Evolutionary conservation across 495 filamentous ascomycete genomes (phyloP), one percentile per base, ranked within the genome.

Genomic region (Zalerion maritima): DNA sequence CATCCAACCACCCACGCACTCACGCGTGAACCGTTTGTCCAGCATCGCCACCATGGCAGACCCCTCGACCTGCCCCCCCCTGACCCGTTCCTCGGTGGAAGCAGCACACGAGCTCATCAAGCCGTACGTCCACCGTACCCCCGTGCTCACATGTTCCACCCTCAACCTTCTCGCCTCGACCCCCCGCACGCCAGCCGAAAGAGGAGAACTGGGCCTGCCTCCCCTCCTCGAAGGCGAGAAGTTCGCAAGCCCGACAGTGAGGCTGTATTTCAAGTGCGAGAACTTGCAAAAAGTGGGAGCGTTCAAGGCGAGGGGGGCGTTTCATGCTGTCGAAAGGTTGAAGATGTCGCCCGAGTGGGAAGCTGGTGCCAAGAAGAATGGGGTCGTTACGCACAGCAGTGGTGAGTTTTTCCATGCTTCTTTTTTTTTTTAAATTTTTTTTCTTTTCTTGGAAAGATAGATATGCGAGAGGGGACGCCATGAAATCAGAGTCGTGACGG

Each of bases 211-310:
- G n/a, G n/a, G n/a, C n/a, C n/a, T n/a, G n/a, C n/a, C n/a, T n/a
- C n/a, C n/a, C n/a, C 55, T 63, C 1, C 55, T 78, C 0, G 35
- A 43, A n/a, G 67, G 61, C 12, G 76, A 74, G 2, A 49, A 51
- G 37, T 76, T 62, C 50, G 69, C 69, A 40, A 69, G 66, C 23
- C 82, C 84, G 1, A 68, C 55, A 16, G 62, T 94, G 20, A 65
- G 69, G 5, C 65, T 97, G 37, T 86, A 78, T 55, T 93, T 97
- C 68, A 97, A 97, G 58, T 93, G 84, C 56, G 87, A 97, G 61
- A 94, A 94, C 56, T 65, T 75, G 20, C 87, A 94, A 57, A 74
- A 72, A 25, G 75, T 89, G 29, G 89, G 87, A 31, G 87, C 87
- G 10, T 97, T 97, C 60, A 97, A 97, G 58, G 75, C 73, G 12